A percentile compares a stretch with the other conserved stretches of the same genome.
These are phyloP conservation scores for Colletotrichum falcatum DNA, from an alignment of 2,329 filamentous ascomycete species.

Conservation along the genomic window DNA sequence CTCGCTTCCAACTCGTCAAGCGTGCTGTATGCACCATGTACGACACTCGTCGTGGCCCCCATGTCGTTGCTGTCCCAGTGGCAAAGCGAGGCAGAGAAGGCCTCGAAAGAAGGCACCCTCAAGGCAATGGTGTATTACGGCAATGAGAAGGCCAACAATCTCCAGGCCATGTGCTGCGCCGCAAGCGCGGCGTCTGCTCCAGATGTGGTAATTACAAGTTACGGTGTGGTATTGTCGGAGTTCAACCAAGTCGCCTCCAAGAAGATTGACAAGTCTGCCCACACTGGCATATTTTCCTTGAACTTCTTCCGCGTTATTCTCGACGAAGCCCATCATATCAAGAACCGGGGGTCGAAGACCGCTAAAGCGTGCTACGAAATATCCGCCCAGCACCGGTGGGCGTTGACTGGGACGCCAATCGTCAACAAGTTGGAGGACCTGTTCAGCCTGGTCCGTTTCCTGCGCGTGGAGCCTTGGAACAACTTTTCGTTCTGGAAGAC, in stretches of 20 bases:
- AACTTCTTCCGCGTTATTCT: conserved; percentile 96
- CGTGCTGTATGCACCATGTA: conserved; percentile 81
- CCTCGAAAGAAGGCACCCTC: conserved; percentile 85
- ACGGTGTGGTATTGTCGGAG: conserved; percentile 91
- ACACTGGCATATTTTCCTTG: conserved; percentile 86
- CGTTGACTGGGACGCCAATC: conserved; percentile 93
- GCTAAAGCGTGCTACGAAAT: conserved; percentile 95
- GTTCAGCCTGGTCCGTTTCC: conserved; percentile 91
- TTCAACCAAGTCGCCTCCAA: conserved; percentile 79
- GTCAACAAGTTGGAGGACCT: conserved; percentile 96
- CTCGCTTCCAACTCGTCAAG: conserved; percentile 67
- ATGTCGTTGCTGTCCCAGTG: conserved; percentile 98
- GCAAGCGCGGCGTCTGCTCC: conserved; percentile 81
- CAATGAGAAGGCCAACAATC: conserved; percentile 81
- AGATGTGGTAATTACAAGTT: conserved; percentile 94
- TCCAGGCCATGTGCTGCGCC: conserved; percentile 82
- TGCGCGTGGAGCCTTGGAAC: conserved; percentile 96
- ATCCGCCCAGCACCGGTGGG: conserved; percentile 88
- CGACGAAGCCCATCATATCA: conserved; percentile 95
- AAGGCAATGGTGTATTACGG: conserved; percentile 94
- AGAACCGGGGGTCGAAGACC: conserved; percentile 90
- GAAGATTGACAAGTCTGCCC: conserved; percentile 72
- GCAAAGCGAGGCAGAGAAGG: conserved; percentile 94
- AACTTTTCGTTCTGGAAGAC: conserved; percentile 99
- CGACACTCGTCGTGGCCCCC: conserved; percentile 94